These are phyloP conservation scores for Trebouxia sp. DNA, from an alignment of 139 green algal species.

Conservation along the genomic window DNA sequence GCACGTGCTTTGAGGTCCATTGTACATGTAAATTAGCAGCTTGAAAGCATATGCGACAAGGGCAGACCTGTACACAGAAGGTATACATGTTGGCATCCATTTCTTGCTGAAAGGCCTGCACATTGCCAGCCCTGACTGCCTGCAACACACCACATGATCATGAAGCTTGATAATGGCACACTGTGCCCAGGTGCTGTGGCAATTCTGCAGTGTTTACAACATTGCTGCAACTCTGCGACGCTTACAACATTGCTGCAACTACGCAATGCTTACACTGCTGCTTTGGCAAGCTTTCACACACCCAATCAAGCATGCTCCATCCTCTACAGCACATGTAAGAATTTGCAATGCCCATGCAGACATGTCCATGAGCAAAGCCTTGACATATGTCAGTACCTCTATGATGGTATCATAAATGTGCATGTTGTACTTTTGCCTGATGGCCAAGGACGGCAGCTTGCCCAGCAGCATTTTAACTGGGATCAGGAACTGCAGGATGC, in stretches of 20 bases:
- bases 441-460: slow-evolving; percentile 46
- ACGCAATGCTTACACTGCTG: neutral
- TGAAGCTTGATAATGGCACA: neutral
- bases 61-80: slow-evolving; percentile 14
- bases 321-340: too few relatives aligned
- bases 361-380: too few relatives aligned
- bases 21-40: neutral
- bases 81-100: slow-evolving; percentile 1
- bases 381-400: too few relatives aligned
- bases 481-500: slow-evolving; percentile 74
- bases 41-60: neutral
- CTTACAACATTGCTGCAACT: neutral
- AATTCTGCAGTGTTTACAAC: neutral
- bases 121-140: slow-evolving; percentile 57
- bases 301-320: too few relatives aligned
- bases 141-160: neutral
- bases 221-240: neutral
- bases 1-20: too few relatives aligned
- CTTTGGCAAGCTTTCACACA: too few relatives aligned
- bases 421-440: slow-evolving; percentile 64
- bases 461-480: slow-evolving; percentile 71
- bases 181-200: neutral
- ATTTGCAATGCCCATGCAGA: too few relatives aligned
- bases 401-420: slow-evolving; percentile 54
- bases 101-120: slow-evolving; percentile 34